Evolutionary conservation across 495 filamentous ascomycete species (phyloP).

Genomic region (Xylaria longipes): DNA sequence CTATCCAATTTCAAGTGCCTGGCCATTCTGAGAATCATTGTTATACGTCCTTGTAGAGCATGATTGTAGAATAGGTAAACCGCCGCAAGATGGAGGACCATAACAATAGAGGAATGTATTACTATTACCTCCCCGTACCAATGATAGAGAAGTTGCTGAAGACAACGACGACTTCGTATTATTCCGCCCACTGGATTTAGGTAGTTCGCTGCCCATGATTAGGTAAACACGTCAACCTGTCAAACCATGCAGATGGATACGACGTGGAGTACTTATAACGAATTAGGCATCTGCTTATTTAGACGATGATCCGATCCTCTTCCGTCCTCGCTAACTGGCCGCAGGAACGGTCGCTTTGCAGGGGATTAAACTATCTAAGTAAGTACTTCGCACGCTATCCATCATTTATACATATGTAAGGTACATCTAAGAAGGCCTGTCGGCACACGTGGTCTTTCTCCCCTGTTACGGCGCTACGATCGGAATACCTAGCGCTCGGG

Average conservation of each 20-base stretch:
- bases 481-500: slow-evolving; percentile 10
- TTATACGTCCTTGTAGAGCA: not conserved
- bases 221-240: not conserved
- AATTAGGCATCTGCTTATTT: slow-evolving; percentile 13
- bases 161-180: not conserved
- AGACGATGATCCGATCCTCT: slow-evolving; percentile 14
- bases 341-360: slow-evolving; percentile 19
- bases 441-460: slow-evolving; percentile 13
- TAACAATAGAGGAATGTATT: not conserved
- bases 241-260: slow-evolving; percentile 2
- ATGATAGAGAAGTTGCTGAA: not conserved
- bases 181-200: not conserved
- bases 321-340: slow-evolving; percentile 15
- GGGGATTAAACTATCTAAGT: not conserved
- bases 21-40: not conserved
- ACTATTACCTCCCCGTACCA: not conserved
- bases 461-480: slow-evolving; percentile 14
- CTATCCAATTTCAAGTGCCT: not conserved
- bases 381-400: slow-evolving; percentile 3
- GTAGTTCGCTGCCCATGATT: not conserved
- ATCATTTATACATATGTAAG: slow-evolving; percentile 1
- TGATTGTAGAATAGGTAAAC: not conserved
- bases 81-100: not conserved
- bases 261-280: slow-evolving; percentile 10
- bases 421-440: not conserved